phyloP scores from a whole-genome alignment of 1,284 basidiomycete genomes.

The Trichosporon sp. region DNA sequence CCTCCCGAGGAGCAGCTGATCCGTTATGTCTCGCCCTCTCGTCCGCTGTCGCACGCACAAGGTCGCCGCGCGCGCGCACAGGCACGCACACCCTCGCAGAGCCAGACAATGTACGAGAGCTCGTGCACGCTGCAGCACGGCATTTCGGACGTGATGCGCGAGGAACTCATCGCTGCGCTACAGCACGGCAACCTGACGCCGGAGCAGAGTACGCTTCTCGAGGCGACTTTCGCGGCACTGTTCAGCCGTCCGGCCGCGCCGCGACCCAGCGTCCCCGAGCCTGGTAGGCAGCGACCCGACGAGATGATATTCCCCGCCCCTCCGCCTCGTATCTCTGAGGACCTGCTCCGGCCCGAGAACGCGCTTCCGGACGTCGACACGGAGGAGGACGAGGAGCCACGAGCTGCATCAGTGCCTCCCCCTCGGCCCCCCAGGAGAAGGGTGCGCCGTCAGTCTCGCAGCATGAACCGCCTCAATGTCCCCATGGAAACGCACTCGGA shows the following conservation, averaged over 20 bases:
- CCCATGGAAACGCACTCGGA: not conserved
- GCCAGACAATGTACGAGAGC: constrained; percentile 6
- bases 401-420: not conserved
- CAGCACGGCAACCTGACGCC: not conserved
- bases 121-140: not conserved
- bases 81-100: constrained; percentile 7
- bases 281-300: not conserved
- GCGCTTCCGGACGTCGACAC: not conserved
- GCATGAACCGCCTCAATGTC: not conserved
- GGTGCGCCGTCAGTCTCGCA: not conserved
- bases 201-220: constrained; percentile 4
- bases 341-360: constrained; percentile 5
- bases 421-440: not conserved
- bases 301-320: not conserved
- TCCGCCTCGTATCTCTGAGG: not conserved
- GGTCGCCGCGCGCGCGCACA: not conserved
- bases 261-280: not conserved
- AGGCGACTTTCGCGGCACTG: not conserved
- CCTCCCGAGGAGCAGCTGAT: constrained; percentile 5
- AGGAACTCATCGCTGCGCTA: not conserved
- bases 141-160: constrained; percentile 2
- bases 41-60: not conserved
- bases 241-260: not conserved
- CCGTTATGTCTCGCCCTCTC: not conserved
- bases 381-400: not conserved